phyloP scores from a whole-genome alignment of 2,329 filamentous ascomycete genomes.

The Cryphonectria parasitica region DNA sequence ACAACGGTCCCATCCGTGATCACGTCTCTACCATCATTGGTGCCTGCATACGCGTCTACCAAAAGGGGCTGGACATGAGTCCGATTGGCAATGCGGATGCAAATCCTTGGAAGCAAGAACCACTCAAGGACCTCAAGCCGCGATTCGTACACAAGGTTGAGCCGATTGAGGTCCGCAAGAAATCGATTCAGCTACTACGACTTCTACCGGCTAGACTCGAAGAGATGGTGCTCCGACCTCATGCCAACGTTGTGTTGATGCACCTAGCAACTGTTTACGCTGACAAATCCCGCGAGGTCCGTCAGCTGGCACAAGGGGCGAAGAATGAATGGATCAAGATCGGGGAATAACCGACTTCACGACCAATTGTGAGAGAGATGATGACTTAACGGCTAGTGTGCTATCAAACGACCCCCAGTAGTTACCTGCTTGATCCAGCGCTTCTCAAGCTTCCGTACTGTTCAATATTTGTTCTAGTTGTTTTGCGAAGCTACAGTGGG shows the following conservation, averaged over 20 bases:
- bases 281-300: conserved; percentile 56
- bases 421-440: background rate
- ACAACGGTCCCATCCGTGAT: conserved; percentile 45
- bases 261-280: conserved; percentile 57
- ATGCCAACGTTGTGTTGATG: conserved; percentile 49
- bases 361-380: background rate
- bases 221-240: conserved; percentile 48
- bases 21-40: conserved; percentile 55
- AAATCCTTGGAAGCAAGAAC: conserved; percentile 4
- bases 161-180: conserved; percentile 46
- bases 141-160: conserved; percentile 15
- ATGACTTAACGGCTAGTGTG: background rate
- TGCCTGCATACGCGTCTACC: conserved; percentile 46
- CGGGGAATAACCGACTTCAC: conserved; percentile 26
- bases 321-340: conserved; percentile 52
- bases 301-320: conserved; percentile 53
- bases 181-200: conserved; percentile 52
- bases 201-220: conserved; percentile 54
- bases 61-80: conserved; percentile 29
- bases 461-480: background rate
- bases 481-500: background rate
- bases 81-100: background rate
- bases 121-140: background rate
- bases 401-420: background rate
- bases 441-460: background rate